Evolutionary conservation across 164 flowering plant genomes (phyloP), one percentile per base, ranked within the genome.

Genomic region (Stephania cephalantha): DNA sequence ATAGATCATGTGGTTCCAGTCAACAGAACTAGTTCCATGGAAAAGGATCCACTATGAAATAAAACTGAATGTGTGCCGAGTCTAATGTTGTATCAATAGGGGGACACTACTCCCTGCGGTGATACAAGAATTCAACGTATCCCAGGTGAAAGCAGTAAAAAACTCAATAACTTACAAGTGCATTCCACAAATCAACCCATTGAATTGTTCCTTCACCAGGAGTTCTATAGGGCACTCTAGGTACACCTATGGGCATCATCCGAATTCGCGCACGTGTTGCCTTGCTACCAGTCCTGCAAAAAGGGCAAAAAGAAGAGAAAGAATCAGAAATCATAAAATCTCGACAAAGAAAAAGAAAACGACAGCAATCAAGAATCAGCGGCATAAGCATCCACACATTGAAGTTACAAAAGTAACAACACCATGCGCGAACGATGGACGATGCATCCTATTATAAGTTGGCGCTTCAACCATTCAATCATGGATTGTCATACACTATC

Each of bases 161-260:
- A 50, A 50, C 55, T 50, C 1, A 50, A 30, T 10, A 20, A 88
- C 97, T 90, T 86, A 95, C 99, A 70, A 95, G 90, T 76, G 92
- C 97, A 85, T 95, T 93, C 96, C 95, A 91, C 68, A 95, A 71
- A 85, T 93, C 97, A 69, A 93, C 90, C 95, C 90, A 88, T 73
- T 90, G 97, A 94, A 92, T 88, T 58, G 89, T 84, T 74, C 92
- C 90, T 75, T 90, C 99, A 69, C 86, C 89, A 76, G 90, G 93
- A 78, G 81, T 85, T 82, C 87, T 85, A 70, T 87, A 89, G 2
- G 90, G 95, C 53, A 93, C 94, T 83, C 84, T 88, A 64, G 96
- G 98, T n/a, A 90, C 86, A 58, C 96, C 96, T 44, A 90, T 86
- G 44, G 96, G 92, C 98, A 93, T 95, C 99, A 95, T 93, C 30